Evolutionary conservation across 495 filamentous ascomycete genomes (phyloP).

Genomic region (Penicillium goetzii): DNA sequence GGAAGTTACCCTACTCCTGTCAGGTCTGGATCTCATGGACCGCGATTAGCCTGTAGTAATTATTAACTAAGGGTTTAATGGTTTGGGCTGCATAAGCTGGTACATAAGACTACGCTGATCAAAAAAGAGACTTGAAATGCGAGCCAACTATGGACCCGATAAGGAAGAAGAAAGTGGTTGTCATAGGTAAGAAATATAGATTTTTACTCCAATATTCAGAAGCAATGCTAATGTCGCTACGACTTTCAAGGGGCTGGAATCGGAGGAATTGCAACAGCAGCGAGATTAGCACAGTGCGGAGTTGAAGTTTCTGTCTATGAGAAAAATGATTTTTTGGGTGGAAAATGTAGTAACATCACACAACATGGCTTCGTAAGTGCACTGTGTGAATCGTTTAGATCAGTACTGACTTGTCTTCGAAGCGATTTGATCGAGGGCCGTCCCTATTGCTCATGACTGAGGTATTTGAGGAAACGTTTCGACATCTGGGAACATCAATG

Average conservation of each 20-base stretch:
- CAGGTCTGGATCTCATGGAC: background rate
- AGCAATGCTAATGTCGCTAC: background rate
- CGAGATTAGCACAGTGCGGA: constrained; percentile 11
- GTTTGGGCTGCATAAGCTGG: background rate
- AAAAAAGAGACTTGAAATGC: background rate
- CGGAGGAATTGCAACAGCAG: constrained; percentile 12
- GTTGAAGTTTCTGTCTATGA: constrained; percentile 13
- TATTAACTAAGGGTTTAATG: background rate
- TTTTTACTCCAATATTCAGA: background rate
- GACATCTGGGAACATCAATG: constrained; percentile 62
- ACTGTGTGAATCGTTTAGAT: too few species aligned
- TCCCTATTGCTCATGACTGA: constrained; percentile 68
- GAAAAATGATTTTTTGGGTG: constrained; percentile 13
- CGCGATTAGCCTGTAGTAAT: too few species aligned
- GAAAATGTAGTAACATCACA: constrained; percentile 15
- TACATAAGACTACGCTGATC: background rate
- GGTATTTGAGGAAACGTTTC: constrained; percentile 65
- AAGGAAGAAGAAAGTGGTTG: constrained; percentile 51
- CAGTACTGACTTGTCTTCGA: background rate
- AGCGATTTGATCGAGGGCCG: constrained; percentile 74
- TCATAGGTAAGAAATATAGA: background rate
- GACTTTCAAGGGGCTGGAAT: constrained; percentile 9
- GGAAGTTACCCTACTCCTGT: background rate
- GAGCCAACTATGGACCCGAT: background rate
- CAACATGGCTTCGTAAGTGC: constrained; percentile 2